Evolutionary conservation across 176 grass and related monocot genomes (phyloP), one percentile per base, ranked within the genome.

Genomic region (Olyra latifolia): DNA sequence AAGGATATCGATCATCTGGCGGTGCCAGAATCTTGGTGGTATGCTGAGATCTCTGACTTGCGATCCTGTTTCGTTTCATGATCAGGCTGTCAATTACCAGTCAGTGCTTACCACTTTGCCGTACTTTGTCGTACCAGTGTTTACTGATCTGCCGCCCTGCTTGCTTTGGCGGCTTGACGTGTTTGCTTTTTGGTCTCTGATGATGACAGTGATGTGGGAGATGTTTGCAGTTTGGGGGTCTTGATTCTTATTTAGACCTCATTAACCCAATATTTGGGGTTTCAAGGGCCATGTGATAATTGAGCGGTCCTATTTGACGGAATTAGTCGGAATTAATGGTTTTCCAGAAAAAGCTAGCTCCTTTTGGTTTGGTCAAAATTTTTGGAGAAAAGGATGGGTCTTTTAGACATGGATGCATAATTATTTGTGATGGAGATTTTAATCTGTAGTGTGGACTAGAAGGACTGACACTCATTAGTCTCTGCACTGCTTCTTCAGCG

Each of bases 1-100:
- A 16, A 11, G 76, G 76, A 10, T 23, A 57, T 80, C 5, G 1
- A 43, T 27, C 69, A n/a, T 88, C 81, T n/a, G 81, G 59, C 69
- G 80, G 80, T 79, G 80, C 75, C 60, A 59, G 44, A 66, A 65
- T 12, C 40, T 12, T 45, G 47, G 47, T 10, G 1, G 2, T 42
- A 66, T 13, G 74, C 16, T 15, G 74, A 73, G 40, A 81, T 22
- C 3, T 75, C 52, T 61, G 71, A 14, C 29, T 27, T 35, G 22
- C 28, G 1, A 3, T 45, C 45, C 25, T 35, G 25, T 24, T 39
- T 4, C 19, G 15, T 62, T 29, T 28, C 7, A 29, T 22, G 42
- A 24, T 54, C 54, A 73, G 67, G 75, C 6, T 50, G 67, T 55
- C 59, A 67, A 39, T 19, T 69, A 16, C 28, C 50, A 44, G 44